A percentile compares a stretch with the other conserved stretches of the same genome.
phyloP scores from a whole-genome alignment of 148 eudicot genomes.

The Arbutus unedo region DNA sequence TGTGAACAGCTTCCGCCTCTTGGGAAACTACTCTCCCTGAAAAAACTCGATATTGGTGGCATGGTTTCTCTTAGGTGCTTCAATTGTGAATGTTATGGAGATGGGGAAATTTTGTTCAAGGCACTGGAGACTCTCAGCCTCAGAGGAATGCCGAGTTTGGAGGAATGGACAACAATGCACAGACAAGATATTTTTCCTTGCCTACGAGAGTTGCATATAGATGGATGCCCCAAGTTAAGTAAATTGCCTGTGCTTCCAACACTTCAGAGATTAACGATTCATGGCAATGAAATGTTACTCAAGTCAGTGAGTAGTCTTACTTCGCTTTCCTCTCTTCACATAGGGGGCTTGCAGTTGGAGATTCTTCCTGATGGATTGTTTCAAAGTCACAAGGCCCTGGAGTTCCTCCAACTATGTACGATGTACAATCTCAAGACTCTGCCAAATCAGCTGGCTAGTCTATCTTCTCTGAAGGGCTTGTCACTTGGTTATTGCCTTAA shows the following conservation, averaged over 20 bases:
- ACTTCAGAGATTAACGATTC: not conserved
- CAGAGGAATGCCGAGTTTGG: not conserved
- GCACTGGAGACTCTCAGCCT: not conserved
- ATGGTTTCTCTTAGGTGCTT: conserved; percentile 3
- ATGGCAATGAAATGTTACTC: not conserved
- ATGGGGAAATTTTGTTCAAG: not conserved
- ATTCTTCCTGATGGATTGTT: not conserved
- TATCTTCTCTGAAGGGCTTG: not conserved
- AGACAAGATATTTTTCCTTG: not conserved
- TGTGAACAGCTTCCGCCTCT: not conserved
- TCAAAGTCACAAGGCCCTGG: not conserved
- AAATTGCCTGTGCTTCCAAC: not conserved
- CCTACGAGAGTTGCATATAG: not conserved
- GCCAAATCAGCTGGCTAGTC: not conserved
- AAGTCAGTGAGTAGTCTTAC: not conserved
- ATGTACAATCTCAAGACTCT: not conserved
- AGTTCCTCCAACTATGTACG: rapidly evolving
- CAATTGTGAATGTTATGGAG: not conserved
- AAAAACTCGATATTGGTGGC: rapidly evolving
- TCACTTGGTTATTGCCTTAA: not conserved
- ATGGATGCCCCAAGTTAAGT: not conserved
- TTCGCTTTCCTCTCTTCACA: not conserved
- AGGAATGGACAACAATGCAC: not conserved
- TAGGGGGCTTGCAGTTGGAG: not conserved
- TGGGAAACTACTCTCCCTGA: conserved; percentile 6